A percentile compares a stretch with the other conserved stretches of the same genome.
Conservation (phyloP, 1,139 yeast species). For the Nakaseomyces sp. region DNA sequence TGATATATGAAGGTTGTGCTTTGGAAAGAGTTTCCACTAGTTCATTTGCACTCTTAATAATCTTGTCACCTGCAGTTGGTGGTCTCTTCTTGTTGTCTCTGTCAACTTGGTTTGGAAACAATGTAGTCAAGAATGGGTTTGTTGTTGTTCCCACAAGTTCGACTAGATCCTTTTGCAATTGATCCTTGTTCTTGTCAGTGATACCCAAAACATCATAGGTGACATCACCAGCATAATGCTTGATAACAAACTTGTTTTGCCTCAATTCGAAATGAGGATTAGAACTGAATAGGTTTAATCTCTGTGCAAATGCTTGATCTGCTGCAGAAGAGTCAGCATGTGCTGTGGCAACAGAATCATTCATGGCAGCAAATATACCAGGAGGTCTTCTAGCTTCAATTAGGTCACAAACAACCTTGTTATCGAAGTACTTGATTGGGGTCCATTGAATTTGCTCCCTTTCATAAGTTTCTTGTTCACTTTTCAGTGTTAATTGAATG, state of each 20-base stretch:
- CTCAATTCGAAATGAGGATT: conserved; percentile 89
- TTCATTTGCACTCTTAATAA: conserved; percentile 83
- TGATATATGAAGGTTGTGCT: conserved; percentile 89
- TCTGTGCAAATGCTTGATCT: conserved; percentile 90
- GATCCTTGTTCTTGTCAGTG: conserved; percentile 97
- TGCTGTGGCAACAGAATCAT: conserved; percentile 96
- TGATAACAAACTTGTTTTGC: conserved; percentile 77
- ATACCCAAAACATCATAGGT: conserved; percentile 82
- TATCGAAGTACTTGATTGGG: conserved; percentile 93
- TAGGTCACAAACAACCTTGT: conserved; percentile 92
- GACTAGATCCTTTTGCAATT: conserved; percentile 77
- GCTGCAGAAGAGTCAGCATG: conserved; percentile 98
- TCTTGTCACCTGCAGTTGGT: conserved; percentile 96
- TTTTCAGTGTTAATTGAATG: conserved; percentile 86
- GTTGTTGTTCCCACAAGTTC: conserved; percentile 67
- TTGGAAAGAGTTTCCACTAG: conserved; percentile 82
- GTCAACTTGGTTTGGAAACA: conserved; percentile 74
- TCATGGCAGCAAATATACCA: conserved; percentile 91
- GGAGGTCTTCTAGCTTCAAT: conserved; percentile 95
- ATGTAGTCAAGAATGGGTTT: conserved; percentile 52
- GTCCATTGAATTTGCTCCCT: conserved; percentile 96
- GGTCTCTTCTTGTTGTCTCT: conserved; percentile 75
- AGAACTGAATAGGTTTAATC: conserved; percentile 73
- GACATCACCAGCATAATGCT: conserved; percentile 98
- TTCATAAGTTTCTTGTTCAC: conserved; percentile 96